These are phyloP conservation scores for Wickerhamiella bombiphila DNA, from an alignment of 805 yeast species.

Conservation along the genomic window DNA sequence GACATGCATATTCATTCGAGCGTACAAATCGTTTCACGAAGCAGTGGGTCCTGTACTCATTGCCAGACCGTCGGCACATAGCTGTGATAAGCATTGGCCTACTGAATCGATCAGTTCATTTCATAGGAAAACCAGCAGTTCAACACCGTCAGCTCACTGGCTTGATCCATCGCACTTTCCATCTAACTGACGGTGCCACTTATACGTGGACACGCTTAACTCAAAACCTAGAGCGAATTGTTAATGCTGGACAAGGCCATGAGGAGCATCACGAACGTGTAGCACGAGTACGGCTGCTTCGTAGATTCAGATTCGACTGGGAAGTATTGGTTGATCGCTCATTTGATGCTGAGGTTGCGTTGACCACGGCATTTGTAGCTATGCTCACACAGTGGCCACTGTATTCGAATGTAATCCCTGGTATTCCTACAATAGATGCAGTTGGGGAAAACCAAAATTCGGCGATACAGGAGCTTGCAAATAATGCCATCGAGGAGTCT, in stretches of 20 bases:
- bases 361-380: conserved; percentile 46
- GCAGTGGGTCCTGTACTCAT: conserved; percentile 35
- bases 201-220: conserved; percentile 43
- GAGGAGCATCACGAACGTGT: conserved; percentile 42
- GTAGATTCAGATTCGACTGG: conserved; percentile 46
- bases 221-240: conserved; percentile 36
- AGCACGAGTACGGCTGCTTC: conserved; percentile 41
- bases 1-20: conserved; percentile 36
- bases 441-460: background rate
- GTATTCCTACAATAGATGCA: background rate
- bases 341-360: conserved; percentile 36
- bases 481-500: background rate
- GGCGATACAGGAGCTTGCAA: background rate
- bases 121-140: conserved; percentile 7
- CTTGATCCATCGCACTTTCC: conserved; percentile 30
- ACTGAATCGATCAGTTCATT: conserved; percentile 30
- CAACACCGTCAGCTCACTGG: conserved; percentile 34
- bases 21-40: conserved; percentile 35
- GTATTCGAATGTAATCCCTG: background rate
- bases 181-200: conserved; percentile 39
- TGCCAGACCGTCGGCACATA: conserved; percentile 33
- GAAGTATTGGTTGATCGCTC: conserved; percentile 38
- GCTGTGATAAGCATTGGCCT: conserved; percentile 40
- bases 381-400: conserved; percentile 57
- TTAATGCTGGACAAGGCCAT: conserved; percentile 41